Evolutionary conservation across 2,329 filamentous ascomycete species (phyloP).

Genomic region (Aspergillus arachidicola): DNA sequence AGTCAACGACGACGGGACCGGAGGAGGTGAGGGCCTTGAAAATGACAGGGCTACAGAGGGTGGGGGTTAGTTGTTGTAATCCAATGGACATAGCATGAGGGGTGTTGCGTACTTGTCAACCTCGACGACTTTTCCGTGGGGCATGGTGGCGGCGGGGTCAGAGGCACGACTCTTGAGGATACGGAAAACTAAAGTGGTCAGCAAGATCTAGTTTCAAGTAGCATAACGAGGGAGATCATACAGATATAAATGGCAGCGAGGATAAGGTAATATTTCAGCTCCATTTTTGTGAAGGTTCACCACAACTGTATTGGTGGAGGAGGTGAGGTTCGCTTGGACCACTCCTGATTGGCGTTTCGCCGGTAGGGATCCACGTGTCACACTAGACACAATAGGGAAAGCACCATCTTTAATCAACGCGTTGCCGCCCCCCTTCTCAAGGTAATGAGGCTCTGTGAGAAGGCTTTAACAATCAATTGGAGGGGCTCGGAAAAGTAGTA

Average conservation of each 20-base stretch:
- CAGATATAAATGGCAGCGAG: conserved; percentile 19
- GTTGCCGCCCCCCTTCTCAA: no score
- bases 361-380: neutral
- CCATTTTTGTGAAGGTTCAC: conserved; percentile 10
- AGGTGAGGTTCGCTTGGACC: neutral
- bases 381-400: neutral
- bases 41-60: conserved; percentile 57
- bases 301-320: neutral
- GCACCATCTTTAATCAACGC: no score
- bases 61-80: neutral
- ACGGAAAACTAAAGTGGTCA: conserved; percentile 15
- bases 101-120: conserved; percentile 35
- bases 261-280: conserved; percentile 16
- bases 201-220: neutral
- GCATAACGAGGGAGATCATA: neutral
- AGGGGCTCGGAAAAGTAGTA: no score
- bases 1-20: conserved; percentile 56
- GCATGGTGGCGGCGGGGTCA: conserved; percentile 25
- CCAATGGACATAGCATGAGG: no score
- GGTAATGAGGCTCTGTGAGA: no score
- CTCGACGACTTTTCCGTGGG: conserved; percentile 40
- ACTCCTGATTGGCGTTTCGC: neutral
- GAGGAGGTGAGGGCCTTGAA: conserved; percentile 54
- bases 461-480: no score
- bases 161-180: conserved; percentile 16